phyloP scores from a whole-genome alignment of 2,329 filamentous ascomycete genomes.

The Calonectria henricotiae region DNA sequence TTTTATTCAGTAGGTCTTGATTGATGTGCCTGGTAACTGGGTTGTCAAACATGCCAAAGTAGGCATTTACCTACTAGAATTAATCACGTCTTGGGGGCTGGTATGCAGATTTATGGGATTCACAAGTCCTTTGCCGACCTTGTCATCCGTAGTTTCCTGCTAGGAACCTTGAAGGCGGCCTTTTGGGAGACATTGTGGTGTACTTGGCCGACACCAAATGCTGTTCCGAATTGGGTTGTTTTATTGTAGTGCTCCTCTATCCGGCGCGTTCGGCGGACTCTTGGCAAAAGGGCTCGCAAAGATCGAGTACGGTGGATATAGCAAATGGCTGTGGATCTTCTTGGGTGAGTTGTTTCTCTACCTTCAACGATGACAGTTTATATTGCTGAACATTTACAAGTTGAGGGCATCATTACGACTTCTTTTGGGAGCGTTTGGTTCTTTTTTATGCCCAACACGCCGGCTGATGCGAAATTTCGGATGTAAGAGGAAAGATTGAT shows the following conservation, averaged over 20 bases:
- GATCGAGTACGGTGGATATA: conserved; percentile 18
- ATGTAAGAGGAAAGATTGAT: conserved; percentile 13
- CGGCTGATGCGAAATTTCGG: conserved; percentile 19
- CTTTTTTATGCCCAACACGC: conserved; percentile 30
- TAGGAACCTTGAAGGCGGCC: conserved; percentile 31
- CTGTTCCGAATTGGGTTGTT: conserved; percentile 14
- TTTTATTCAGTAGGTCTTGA: conserved; percentile 30
- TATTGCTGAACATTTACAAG: background rate
- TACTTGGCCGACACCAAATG: conserved; percentile 27
- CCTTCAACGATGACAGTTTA: background rate
- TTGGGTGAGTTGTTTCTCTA: background rate
- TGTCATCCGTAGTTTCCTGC: conserved; percentile 1
- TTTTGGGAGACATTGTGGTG: conserved; percentile 18
- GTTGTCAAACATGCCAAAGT: conserved; percentile 18
- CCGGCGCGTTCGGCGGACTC: conserved; percentile 21
- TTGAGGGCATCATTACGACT: conserved; percentile 18
- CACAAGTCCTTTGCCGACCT: conserved; percentile 20
- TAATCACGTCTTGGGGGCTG: conserved; percentile 26
- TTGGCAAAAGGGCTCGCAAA: conserved; percentile 13
- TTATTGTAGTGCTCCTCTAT: conserved; percentile 20
- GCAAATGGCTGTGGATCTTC: conserved; percentile 25
- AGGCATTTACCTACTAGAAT: conserved; percentile 15
- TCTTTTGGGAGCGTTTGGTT: conserved; percentile 10
- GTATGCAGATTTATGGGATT: conserved; percentile 31
- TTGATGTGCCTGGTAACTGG: conserved; percentile 23